Conservation (phyloP, 2,329 filamentous ascomycete species). For the Fusarium tricinctum region DNA sequence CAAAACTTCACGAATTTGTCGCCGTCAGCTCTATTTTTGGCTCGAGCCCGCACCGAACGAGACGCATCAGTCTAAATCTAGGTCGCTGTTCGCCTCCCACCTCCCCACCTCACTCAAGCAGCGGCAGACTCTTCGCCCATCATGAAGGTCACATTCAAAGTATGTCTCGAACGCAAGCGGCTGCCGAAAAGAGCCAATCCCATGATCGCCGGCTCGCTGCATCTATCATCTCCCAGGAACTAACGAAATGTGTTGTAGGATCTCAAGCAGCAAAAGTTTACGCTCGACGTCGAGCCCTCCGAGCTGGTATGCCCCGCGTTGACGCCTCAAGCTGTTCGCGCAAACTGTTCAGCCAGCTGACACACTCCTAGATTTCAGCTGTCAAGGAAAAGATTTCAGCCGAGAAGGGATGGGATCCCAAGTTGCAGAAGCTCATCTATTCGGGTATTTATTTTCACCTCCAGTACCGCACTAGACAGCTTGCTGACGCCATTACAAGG, state of each 20-base stretch:
- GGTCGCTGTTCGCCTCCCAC: constrained; percentile 42
- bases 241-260: constrained; percentile 71
- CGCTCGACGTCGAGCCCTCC: constrained; percentile 91
- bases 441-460: constrained; percentile 73
- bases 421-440: constrained; percentile 96
- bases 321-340: constrained; percentile 38
- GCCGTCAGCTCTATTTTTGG: not conserved
- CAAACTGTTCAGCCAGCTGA: constrained; percentile 30
- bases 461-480: constrained; percentile 26
- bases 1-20: constrained; percentile 3
- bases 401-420: constrained; percentile 94
- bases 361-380: constrained; percentile 76
- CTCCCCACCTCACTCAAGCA: constrained; percentile 44
- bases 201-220: not conserved
- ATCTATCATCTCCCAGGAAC: constrained; percentile 9
- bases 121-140: constrained; percentile 60
- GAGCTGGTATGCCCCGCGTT: constrained; percentile 77
- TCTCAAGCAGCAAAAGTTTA: constrained; percentile 98
- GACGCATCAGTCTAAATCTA: constrained; percentile 24
- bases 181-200: not conserved
- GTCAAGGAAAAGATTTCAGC: constrained; percentile 93
- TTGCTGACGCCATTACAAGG: constrained; percentile 65
- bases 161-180: constrained; percentile 54
- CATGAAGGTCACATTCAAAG: constrained; percentile 79
- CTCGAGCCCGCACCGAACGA: constrained; percentile 28